Conservation (phyloP, 2,329 filamentous ascomycete species). For the Trichophyton equinum region DNA sequence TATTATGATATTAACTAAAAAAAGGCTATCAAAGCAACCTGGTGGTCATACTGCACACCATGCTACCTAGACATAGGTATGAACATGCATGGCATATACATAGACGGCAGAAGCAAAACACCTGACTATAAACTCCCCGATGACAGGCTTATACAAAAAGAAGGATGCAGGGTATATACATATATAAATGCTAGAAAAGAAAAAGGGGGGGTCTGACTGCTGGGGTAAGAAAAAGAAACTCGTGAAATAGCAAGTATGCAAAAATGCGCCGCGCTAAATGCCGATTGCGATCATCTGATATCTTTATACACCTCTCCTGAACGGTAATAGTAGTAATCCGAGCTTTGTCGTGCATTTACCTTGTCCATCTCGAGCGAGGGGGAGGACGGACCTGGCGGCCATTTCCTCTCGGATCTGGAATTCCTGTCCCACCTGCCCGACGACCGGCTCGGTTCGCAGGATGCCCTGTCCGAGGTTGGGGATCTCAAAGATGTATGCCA, state of each 20-base stretch:
- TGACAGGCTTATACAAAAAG: background rate
- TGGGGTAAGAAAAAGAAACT: background rate
- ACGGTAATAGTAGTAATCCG: background rate
- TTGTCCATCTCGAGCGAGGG: background rate
- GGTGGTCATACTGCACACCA: background rate
- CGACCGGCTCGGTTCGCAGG: background rate
- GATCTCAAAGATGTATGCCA: background rate
- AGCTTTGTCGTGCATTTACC: background rate
- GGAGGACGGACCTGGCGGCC: background rate
- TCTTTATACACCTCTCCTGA: background rate
- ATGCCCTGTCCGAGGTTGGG: background rate
- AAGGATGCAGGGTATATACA: background rate
- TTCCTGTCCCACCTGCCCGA: background rate
- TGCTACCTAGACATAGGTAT: background rate
- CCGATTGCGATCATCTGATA: background rate
- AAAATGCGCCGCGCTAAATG: background rate
- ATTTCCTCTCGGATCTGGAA: background rate
- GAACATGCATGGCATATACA: background rate
- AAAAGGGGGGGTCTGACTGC: background rate
- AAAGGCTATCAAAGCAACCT: background rate
- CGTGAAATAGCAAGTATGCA: background rate
- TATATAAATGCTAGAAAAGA: background rate
- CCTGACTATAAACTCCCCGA: background rate
- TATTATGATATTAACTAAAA: background rate
- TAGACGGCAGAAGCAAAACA: background rate